These are phyloP conservation scores for Cercospora janseana DNA, from an alignment of 2,329 filamentous ascomycete species.

Conservation along the genomic window DNA sequence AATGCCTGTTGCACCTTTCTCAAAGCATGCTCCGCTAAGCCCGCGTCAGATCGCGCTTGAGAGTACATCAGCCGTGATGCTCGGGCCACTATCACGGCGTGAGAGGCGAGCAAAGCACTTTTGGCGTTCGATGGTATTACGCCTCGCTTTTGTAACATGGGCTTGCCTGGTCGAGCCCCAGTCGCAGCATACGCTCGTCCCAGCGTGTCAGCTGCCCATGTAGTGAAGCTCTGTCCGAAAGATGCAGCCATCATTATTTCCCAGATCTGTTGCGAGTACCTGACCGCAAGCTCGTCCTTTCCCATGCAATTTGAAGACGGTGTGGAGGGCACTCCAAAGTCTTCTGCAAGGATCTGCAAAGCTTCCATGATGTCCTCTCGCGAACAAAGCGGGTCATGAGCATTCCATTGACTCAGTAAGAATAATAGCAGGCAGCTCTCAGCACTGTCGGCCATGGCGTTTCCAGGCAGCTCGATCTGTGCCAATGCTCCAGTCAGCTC, in stretches of 20 bases:
- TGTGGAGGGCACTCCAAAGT: constrained; percentile 64
- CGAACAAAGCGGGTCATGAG: constrained; percentile 64
- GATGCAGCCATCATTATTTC: constrained; percentile 20
- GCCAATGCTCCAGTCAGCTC: constrained; percentile 23
- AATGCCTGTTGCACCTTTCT: constrained; percentile 28
- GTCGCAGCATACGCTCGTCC: constrained; percentile 72
- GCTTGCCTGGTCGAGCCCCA: constrained; percentile 27
- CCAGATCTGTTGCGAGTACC: constrained; percentile 28
- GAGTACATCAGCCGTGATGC: constrained; percentile 32
- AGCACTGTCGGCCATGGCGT: constrained; percentile 65
- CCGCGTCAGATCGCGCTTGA: constrained; percentile 41
- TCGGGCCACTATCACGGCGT: constrained; percentile 38
- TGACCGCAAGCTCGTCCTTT: constrained; percentile 62
- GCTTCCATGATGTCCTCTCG: constrained; percentile 67
- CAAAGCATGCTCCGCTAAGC: constrained; percentile 45
- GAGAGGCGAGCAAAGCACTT: constrained; percentile 29
- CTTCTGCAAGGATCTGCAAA: constrained; percentile 69
- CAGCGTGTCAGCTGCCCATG: constrained; percentile 83
- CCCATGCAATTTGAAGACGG: constrained; percentile 66
- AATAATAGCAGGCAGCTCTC: constrained; percentile 79
- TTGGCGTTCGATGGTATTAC: not conserved
- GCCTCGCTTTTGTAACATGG: not conserved
- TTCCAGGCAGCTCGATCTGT: constrained; percentile 65
- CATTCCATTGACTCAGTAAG: constrained; percentile 70
- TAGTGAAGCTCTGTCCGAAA: constrained; percentile 43